Percentiles rank a stretch among this genome's conserved stretches.
phyloP scores from a whole-genome alignment of 495 filamentous ascomycete species.

The Penicillium mononematosum region DNA sequence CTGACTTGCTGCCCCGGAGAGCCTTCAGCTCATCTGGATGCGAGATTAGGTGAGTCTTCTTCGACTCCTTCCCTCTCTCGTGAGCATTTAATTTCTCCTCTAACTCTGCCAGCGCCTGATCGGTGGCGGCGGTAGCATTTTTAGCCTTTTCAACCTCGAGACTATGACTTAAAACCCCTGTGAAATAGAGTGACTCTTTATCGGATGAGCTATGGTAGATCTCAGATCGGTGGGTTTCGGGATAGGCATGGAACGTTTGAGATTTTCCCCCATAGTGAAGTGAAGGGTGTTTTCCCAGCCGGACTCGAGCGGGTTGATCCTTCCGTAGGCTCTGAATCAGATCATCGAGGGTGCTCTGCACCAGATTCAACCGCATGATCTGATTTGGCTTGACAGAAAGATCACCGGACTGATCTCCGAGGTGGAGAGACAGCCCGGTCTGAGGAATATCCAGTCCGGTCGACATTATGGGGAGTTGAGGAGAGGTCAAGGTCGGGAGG shows the following conservation, averaged over 20 bases:
- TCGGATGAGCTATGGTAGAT: constrained; percentile 47
- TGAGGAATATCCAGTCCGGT: constrained; percentile 46
- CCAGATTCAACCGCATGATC: constrained; percentile 64
- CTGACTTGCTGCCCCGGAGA: constrained; percentile 24
- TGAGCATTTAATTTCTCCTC: constrained; percentile 51
- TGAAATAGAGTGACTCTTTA: constrained; percentile 49
- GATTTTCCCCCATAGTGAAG: constrained; percentile 54
- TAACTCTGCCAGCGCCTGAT: constrained; percentile 55
- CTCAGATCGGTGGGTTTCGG: constrained; percentile 51
- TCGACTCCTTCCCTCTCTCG: constrained; percentile 53
- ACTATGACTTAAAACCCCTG: constrained; percentile 55
- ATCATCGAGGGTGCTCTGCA: constrained; percentile 64
- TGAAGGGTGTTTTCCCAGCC: constrained; percentile 47
- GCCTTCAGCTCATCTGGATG: constrained; percentile 39
- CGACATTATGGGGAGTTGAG: constrained; percentile 35
- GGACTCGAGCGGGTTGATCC: constrained; percentile 56
- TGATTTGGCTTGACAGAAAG: constrained; percentile 41
- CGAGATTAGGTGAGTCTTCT: constrained; percentile 48
- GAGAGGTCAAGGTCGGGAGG: constrained; percentile 16
- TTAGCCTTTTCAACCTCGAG: constrained; percentile 56
- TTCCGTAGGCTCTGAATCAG: constrained; percentile 65
- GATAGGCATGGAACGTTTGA: constrained; percentile 48
- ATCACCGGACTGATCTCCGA: constrained; percentile 38
- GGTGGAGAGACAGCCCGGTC: constrained; percentile 46
- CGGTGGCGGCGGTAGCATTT: constrained; percentile 50